phyloP scores from a whole-genome alignment of 345 rosid species.

The Euclidium syriacum region DNA sequence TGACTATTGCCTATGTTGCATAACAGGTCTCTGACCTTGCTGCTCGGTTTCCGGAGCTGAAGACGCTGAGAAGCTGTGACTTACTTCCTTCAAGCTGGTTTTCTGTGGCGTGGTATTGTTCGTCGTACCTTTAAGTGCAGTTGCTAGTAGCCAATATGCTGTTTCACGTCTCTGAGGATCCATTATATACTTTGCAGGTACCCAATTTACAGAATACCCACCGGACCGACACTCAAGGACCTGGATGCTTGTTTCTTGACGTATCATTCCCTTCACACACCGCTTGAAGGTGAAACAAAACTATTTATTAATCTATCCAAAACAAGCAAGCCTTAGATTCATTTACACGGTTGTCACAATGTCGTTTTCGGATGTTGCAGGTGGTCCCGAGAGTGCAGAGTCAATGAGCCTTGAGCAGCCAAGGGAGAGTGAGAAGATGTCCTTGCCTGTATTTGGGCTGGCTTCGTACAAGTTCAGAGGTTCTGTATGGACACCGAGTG shows the following conservation, averaged over 20 bases:
- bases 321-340: too few relatives aligned
- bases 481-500: constrained; percentile 67
- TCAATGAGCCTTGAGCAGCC: constrained; percentile 24
- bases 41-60: constrained; percentile 54
- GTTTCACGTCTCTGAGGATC: neutral
- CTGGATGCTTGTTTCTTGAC: constrained; percentile 95
- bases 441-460: constrained; percentile 64
- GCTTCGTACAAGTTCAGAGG: constrained; percentile 81
- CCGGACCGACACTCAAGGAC: constrained; percentile 81
- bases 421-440: constrained; percentile 34
- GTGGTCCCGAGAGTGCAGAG: constrained; percentile 5
- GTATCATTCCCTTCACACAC: constrained; percentile 67
- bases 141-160: neutral
- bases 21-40: constrained; percentile 69
- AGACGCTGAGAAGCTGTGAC: constrained; percentile 67
- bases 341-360: too few relatives aligned
- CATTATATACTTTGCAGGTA: constrained; percentile 42
- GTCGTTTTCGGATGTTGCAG: constrained; percentile 19
- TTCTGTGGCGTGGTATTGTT: constrained; percentile 81
- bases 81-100: constrained; percentile 75
- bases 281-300: constrained; percentile 43
- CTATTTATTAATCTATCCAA: neutral
- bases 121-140: neutral
- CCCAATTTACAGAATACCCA: constrained; percentile 92
- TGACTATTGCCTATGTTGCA: neutral